Percentiles rank a stretch among this genome's conserved stretches.
Conservation (phyloP, 208 protist genomes). For the Crithidia acanthocephali region DNA sequence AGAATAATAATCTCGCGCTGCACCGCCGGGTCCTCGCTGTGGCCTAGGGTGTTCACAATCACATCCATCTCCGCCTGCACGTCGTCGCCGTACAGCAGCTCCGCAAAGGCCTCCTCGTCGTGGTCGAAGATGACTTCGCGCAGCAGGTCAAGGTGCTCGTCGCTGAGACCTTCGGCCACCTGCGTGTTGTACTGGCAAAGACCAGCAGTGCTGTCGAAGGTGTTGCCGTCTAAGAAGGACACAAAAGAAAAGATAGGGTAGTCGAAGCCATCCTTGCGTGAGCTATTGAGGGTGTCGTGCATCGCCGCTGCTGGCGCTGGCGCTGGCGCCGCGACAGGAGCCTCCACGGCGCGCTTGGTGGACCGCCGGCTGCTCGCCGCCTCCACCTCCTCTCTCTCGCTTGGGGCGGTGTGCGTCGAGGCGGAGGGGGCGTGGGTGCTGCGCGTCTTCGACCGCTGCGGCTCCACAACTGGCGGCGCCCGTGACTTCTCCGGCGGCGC, state of each 20-base stretch:
- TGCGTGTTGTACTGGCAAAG: constrained; percentile 81
- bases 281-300: constrained; percentile 28
- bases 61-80: constrained; percentile 46
- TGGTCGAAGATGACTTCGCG: constrained; percentile 67
- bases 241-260: constrained; percentile 50
- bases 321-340: background rate
- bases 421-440: constrained; percentile 9
- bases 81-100: constrained; percentile 86
- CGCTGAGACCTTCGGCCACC: constrained; percentile 70
- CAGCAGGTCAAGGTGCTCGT: constrained; percentile 72
- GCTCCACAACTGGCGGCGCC: constrained; percentile 1
- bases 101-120: constrained; percentile 79
- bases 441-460: constrained; percentile 5
- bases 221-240: constrained; percentile 81
- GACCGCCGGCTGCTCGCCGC: background rate
- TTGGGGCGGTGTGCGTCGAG: constrained; percentile 2
- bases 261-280: constrained; percentile 25
- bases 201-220: constrained; percentile 59
- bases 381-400: background rate
- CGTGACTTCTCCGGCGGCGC: background rate
- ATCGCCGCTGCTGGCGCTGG: background rate
- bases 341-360: background rate
- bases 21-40: constrained; percentile 34
- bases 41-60: constrained; percentile 28
- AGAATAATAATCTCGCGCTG: constrained; percentile 37